Percentiles rank a stretch among this genome's conserved stretches.
Conservation (phyloP, 2,329 filamentous ascomycete genomes). For the Exophiala bonariae region DNA sequence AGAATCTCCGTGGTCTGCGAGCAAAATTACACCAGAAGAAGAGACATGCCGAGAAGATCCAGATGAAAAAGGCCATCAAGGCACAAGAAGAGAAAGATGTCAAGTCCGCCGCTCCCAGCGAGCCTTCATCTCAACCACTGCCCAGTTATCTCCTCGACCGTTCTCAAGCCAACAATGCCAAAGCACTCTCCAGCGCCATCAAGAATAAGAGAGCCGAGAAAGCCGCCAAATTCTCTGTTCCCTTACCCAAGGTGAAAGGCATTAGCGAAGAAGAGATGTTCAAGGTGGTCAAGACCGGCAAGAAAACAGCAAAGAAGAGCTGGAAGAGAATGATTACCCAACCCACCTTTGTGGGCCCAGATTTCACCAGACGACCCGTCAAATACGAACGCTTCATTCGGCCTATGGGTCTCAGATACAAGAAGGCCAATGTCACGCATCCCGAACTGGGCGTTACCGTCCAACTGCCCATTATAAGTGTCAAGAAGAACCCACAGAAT, state of each 20-base stretch:
- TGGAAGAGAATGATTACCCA: constrained; percentile 69
- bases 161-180: constrained; percentile 64
- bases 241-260: constrained; percentile 88
- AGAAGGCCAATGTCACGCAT: constrained; percentile 73
- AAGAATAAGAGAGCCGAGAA: constrained; percentile 96
- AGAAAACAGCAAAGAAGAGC: constrained; percentile 84
- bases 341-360: constrained; percentile 84
- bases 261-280: constrained; percentile 98
- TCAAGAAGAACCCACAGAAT: constrained; percentile 85
- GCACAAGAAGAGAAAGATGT: constrained; percentile 95
- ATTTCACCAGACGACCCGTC: constrained; percentile 86
- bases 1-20: constrained; percentile 86
- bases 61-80: constrained; percentile 93
- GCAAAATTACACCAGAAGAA: constrained; percentile 94
- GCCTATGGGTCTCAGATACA: constrained; percentile 76
- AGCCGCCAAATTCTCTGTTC: constrained; percentile 88
- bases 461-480: constrained; percentile 75
- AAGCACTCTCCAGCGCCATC: constrained; percentile 79
- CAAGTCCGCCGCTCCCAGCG: constrained; percentile 76
- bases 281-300: constrained; percentile 92
- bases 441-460: constrained; percentile 84
- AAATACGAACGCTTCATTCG: constrained; percentile 72
- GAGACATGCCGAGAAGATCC: constrained; percentile 95
- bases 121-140: constrained; percentile 77
- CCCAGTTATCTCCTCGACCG: constrained; percentile 94